phyloP scores from a whole-genome alignment of 2,329 filamentous ascomycete species.

The Gyromitra esculenta region DNA sequence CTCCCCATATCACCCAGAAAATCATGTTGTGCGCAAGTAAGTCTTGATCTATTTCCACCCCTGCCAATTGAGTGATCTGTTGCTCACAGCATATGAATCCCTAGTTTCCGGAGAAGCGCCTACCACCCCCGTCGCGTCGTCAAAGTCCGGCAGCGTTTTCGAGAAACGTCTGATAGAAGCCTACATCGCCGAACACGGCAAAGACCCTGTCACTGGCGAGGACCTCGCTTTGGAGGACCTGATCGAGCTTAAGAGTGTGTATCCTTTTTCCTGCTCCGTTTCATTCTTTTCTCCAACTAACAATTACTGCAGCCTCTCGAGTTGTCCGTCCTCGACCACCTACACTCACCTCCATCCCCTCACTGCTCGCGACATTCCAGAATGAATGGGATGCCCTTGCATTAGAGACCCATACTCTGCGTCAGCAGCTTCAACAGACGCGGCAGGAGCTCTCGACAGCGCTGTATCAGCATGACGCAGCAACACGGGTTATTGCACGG shows the following conservation, averaged over 20 bases:
- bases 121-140: constrained; percentile 91
- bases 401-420: constrained; percentile 88
- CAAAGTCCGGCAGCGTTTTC: constrained; percentile 87
- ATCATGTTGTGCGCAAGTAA: constrained; percentile 75
- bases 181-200: constrained; percentile 91
- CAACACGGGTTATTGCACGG: constrained; percentile 91
- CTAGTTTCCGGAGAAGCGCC: constrained; percentile 95
- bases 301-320: constrained; percentile 66
- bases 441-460: constrained; percentile 92
- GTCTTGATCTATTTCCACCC: constrained; percentile 61
- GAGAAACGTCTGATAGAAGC: constrained; percentile 95
- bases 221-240: constrained; percentile 85
- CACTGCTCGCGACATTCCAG: constrained; percentile 91
- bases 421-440: constrained; percentile 87
- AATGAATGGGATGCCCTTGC: constrained; percentile 98
- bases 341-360: constrained; percentile 93
- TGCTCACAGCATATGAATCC: constrained; percentile 39
- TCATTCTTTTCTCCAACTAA: background rate
- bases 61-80: constrained; percentile 53
- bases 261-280: too few relatives aligned
- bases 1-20: constrained; percentile 2
- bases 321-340: constrained; percentile 89
- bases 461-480: constrained; percentile 96
- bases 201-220: constrained; percentile 89
- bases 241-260: constrained; percentile 76